These are phyloP conservation scores for Sonneratia alba DNA, from an alignment of 345 rosid genomes.

Conservation along the genomic window DNA sequence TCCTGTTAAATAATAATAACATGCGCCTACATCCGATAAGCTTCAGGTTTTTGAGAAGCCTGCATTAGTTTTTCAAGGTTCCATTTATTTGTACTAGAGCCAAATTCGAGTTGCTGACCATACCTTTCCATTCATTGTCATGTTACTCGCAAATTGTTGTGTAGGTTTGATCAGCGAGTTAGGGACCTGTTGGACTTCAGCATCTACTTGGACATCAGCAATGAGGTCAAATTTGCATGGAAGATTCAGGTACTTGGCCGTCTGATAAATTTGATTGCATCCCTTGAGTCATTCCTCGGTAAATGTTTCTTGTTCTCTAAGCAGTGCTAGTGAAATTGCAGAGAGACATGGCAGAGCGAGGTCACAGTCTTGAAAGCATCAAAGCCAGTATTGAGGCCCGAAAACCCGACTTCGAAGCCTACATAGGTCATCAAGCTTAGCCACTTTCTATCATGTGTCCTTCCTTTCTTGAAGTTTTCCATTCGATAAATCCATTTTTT, in stretches of 20 bases:
- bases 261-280: neutral
- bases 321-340: conserved; percentile 16
- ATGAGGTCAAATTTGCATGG: conserved; percentile 95
- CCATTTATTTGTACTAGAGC: neutral
- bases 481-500: neutral
- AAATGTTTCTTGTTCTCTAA: neutral
- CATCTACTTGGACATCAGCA: conserved; percentile 93
- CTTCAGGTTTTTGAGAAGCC: neutral
- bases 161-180: conserved; percentile 79
- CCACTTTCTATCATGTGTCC: neutral
- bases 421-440: conserved; percentile 44
- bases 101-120: neutral
- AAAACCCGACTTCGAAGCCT: conserved; percentile 92
- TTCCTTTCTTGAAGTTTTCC: neutral
- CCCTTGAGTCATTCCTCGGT: neutral
- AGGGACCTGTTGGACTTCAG: conserved; percentile 84
- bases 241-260: conserved; percentile 28
- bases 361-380: conserved; percentile 98
- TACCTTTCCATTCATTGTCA: neutral
- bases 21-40: no score
- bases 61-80: neutral
- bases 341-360: conserved; percentile 99
- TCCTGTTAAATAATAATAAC: no score
- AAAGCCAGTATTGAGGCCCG: conserved; percentile 95
- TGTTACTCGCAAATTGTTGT: neutral